phyloP scores from a whole-genome alignment of 2,329 filamentous ascomycete species.

The Calonectria fujianensis region DNA sequence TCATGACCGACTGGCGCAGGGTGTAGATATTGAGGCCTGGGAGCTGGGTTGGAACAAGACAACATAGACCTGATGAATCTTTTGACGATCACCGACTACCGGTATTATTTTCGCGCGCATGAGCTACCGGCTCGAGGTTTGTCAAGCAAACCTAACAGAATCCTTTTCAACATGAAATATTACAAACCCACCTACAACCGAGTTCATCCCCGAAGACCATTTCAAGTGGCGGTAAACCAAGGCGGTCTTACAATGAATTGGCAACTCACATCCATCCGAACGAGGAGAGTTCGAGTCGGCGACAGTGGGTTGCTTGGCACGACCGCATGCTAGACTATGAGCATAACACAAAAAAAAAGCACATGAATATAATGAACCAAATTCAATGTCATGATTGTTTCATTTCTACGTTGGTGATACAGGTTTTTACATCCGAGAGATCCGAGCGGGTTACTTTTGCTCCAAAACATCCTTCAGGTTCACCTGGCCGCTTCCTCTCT shows the following conservation, averaged over 20 bases:
- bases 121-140: background rate
- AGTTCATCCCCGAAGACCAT: background rate
- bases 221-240: background rate
- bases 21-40: slow-evolving; percentile 61
- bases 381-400: slow-evolving; percentile 6
- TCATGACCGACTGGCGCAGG: slow-evolving; percentile 96
- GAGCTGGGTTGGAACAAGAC: slow-evolving; percentile 40
- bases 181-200: background rate
- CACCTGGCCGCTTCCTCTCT: slow-evolving; percentile 88
- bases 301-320: background rate
- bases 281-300: too few species aligned
- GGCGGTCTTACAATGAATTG: background rate
- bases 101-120: slow-evolving; percentile 8
- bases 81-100: slow-evolving; percentile 34
- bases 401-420: slow-evolving; percentile 34
- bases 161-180: slow-evolving; percentile 9
- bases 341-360: too few species aligned
- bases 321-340: too few species aligned
- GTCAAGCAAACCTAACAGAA: slow-evolving; percentile 9
- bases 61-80: slow-evolving; percentile 48
- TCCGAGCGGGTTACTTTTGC: slow-evolving; percentile 60
- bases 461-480: slow-evolving; percentile 89
- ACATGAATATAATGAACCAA: background rate
- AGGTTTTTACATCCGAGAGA: slow-evolving; percentile 37
- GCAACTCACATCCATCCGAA: background rate